Evolutionary conservation across 2,329 filamentous ascomycete species (phyloP), one percentile per base, ranked within the genome.

Genomic region (Pseudogymnoascus destructans): DNA sequence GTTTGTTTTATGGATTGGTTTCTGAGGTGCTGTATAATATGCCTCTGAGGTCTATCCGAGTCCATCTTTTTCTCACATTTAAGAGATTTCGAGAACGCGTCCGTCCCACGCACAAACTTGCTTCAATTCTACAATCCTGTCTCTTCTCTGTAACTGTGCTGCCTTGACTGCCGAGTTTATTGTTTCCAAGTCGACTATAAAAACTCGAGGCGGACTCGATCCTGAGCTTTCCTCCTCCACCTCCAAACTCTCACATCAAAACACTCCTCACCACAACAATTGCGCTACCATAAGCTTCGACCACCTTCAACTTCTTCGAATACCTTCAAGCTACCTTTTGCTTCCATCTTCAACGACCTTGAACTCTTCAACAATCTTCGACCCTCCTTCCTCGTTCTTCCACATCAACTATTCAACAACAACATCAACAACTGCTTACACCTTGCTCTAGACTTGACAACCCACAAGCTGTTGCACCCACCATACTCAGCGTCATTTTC

Each of bases 51-150:
- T 3, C 46, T 13, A 52, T 52, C 46, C 32, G 15, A 52, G 46
- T 30, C 25, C 15, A 52, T 52, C 46, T 52, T 52, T 52, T 52
- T 52, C 46, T 52, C 46, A 52, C 46, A 52, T 32, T 52, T 32
- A 7, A 10, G 25, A 13, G 5, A 32, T 32, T 32, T 19, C 25
- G 32, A 6, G n/a, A 32, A 52, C 46, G 46, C 46, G 46, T 30
- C 25, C 46, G 46, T 30, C 25, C n/a, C 10, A 7, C 23, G 46
- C 46, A 5, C 5, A 30, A 17, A 17, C 25, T 30, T 52, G 46
- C 46, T 30, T 17, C 11, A 32, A 52, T 52, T 52, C 25, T 30
- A 30, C 46, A 30, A 30, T 52, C n/a, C 10, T 30, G 25, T 17
- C 3, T 52, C 5, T 49, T 17, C n/a, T 2, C 42, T 13, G 3